Evolutionary conservation across 164 flowering plant species (phyloP).

Genomic region (Berberis thunbergii): DNA sequence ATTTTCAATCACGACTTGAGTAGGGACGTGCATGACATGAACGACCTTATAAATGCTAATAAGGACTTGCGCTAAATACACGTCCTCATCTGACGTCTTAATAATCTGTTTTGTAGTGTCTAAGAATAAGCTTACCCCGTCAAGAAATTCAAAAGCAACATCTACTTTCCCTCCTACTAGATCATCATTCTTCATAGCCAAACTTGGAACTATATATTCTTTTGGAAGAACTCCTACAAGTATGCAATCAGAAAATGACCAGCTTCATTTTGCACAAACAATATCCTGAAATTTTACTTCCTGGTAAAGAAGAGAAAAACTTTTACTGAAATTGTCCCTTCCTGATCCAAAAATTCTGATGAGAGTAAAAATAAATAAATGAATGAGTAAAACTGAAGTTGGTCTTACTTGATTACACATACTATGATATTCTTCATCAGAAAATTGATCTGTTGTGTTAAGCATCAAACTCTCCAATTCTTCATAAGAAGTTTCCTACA

Average conservation of each 20-base stretch:
- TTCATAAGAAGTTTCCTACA: neutral
- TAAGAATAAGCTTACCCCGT: conserved; percentile 42
- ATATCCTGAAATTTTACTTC: neutral
- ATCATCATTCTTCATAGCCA: no score
- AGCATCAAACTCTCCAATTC: neutral
- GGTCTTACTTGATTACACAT: neutral
- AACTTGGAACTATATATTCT: no score
- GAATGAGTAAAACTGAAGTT: no score
- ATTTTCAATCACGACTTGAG: no score
- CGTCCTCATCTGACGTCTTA: no score
- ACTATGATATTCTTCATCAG: neutral
- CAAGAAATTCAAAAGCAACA: conserved; percentile 78
- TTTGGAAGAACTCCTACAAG: conserved; percentile 78
- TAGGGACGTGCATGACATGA: no score
- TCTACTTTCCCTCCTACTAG: conserved; percentile 65
- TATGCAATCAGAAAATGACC: conserved; percentile 93
- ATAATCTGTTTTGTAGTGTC: no score
- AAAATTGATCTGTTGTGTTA: neutral
- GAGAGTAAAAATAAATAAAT: no score
- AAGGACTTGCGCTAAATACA: no score
- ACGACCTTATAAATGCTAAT: no score
- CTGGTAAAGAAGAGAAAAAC: neutral
- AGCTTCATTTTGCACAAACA: conserved; percentile 79
- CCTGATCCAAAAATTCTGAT: no score
- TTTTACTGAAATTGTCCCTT: no score